These are phyloP conservation scores for Cystobasidium onofrii DNA, from an alignment of 768 basidiomycete genomes.

Conservation along the genomic window DNA sequence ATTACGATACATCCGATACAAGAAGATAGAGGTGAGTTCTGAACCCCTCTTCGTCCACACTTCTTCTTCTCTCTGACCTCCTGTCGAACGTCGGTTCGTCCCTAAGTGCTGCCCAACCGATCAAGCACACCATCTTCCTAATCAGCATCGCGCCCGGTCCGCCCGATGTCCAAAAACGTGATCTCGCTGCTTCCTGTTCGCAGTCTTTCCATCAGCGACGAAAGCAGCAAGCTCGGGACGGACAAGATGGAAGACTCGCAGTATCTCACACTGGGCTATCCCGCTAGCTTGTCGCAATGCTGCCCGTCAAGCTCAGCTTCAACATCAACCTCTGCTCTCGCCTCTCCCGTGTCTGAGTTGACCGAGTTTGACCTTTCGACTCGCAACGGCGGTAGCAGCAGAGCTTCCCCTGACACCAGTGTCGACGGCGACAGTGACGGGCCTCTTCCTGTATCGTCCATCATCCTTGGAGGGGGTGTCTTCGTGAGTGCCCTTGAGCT, in stretches of 20 bases:
- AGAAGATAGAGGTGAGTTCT: too few relatives aligned
- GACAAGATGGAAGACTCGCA: background rate
- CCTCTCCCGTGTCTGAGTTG: background rate
- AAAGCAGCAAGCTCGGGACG: background rate
- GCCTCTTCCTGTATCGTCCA: slow-evolving; percentile 7
- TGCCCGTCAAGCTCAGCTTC: background rate
- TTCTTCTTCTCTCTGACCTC: too few relatives aligned
- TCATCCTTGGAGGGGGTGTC: slow-evolving; percentile 19
- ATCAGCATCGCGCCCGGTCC: too few relatives aligned
- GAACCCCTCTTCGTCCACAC: too few relatives aligned
- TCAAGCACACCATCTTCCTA: background rate
- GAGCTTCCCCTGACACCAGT: background rate
- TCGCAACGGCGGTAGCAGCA: background rate
- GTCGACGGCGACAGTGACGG: background rate
- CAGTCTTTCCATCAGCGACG: background rate
- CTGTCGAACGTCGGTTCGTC: background rate
- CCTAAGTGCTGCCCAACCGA: background rate
- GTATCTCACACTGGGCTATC: background rate
- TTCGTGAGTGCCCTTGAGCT: background rate
- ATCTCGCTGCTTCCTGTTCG: background rate
- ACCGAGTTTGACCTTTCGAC: slow-evolving; percentile 9
- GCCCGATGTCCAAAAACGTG: background rate
- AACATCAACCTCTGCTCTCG: background rate
- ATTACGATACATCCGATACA: too few relatives aligned
- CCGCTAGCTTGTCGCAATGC: background rate